Evolutionary conservation across 306 rosid species (phyloP).

Genomic region (Arachis hypogaea): DNA sequence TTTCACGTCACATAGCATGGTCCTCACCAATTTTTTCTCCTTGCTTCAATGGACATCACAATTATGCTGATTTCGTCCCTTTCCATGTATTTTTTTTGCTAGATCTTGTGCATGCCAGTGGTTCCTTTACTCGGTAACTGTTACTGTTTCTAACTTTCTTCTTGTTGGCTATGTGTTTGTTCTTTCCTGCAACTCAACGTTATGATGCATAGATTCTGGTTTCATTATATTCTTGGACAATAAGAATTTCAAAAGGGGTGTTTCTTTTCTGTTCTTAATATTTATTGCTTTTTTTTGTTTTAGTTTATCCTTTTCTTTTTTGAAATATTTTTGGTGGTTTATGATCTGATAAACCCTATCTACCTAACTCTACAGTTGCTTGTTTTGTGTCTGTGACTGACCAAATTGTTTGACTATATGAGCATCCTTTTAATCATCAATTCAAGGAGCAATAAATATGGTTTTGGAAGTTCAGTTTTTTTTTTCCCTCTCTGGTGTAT

Average conservation of each 20-base stretch:
- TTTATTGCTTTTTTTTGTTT: neutral
- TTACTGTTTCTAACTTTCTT: slow-evolving; percentile 5
- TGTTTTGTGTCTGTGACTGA: neutral
- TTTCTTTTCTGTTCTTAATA: too few relatives aligned
- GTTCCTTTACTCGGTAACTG: slow-evolving; percentile 30
- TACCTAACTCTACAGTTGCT: slow-evolving; percentile 25
- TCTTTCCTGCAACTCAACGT: slow-evolving; percentile 21
- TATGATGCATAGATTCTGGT: slow-evolving; percentile 34
- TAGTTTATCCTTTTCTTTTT: neutral
- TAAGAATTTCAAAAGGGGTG: slow-evolving; percentile 12
- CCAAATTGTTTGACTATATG: neutral
- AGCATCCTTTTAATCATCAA: neutral
- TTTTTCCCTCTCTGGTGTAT: neutral
- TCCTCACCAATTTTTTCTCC: slow-evolving; percentile 44
- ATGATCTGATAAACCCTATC: slow-evolving; percentile 41
- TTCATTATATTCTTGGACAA: neutral
- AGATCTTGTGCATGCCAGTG: slow-evolving; percentile 45
- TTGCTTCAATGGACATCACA: slow-evolving; percentile 10
- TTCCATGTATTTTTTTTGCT: slow-evolving; percentile 17
- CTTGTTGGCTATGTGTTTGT: slow-evolving; percentile 27
- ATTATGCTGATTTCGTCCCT: slow-evolving; percentile 23
- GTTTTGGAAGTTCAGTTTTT: neutral
- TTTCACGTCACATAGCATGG: slow-evolving; percentile 60
- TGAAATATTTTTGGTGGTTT: neutral
- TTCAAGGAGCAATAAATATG: neutral